phyloP scores from a whole-genome alignment of 2,329 filamentous ascomycete species.

The Botryotinia convoluta region DNA sequence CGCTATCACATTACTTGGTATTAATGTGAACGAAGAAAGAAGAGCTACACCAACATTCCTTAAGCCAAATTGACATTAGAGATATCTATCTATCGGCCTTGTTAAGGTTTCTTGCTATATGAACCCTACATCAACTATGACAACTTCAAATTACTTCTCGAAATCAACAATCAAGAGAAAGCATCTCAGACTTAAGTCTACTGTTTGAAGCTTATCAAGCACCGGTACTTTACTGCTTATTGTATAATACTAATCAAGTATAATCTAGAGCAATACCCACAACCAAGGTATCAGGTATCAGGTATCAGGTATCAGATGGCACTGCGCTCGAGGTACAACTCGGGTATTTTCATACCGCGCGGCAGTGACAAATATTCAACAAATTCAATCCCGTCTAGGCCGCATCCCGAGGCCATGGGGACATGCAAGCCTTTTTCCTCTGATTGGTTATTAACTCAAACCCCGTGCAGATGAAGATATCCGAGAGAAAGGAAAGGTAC shows the following conservation, averaged over 20 bases:
- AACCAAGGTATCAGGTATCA: background rate
- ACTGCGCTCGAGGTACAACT: background rate
- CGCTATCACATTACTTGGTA: background rate
- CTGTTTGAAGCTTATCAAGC: background rate
- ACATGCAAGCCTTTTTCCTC: background rate
- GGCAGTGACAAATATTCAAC: background rate
- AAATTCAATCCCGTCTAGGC: conserved; percentile 4
- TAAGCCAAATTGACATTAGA: background rate
- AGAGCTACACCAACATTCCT: background rate
- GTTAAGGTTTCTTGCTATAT: no score
- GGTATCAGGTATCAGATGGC: background rate
- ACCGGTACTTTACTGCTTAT: background rate
- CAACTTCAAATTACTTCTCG: background rate
- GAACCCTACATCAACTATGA: background rate
- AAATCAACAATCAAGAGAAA: background rate
- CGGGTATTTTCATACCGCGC: conserved; percentile 1
- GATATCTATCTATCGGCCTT: background rate
- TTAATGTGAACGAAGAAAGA: background rate
- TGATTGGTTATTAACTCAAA: background rate
- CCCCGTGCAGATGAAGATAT: conserved; percentile 4
- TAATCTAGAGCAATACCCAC: background rate
- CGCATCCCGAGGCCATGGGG: background rate
- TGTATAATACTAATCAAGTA: background rate
- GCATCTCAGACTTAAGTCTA: background rate
- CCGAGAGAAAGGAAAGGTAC: background rate